Evolutionary conservation across 1,284 basidiomycete species (phyloP).

Genomic region (Pseudozyma hubeiensis): DNA sequence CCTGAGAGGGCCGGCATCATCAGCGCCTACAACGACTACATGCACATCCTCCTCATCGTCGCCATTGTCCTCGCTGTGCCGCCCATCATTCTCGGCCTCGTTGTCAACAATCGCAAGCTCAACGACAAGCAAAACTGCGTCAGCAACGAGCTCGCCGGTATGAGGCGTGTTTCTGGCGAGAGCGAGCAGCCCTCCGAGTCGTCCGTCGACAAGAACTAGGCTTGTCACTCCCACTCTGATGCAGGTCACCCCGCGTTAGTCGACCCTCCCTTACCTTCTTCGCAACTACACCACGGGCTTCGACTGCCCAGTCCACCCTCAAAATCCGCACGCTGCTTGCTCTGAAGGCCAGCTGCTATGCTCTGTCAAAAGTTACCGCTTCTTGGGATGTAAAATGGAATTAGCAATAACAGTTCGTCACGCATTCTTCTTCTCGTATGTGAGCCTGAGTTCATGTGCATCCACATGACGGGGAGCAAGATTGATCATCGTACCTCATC

Average conservation of each 20-base stretch:
- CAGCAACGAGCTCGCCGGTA: slow-evolving; percentile 62
- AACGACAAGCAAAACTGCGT: slow-evolving; percentile 65
- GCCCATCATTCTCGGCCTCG: slow-evolving; percentile 51
- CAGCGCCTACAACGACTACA: slow-evolving; percentile 60
- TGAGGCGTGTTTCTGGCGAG: slow-evolving; percentile 38
- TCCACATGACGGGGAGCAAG: too few relatives aligned
- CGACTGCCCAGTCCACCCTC: too few relatives aligned
- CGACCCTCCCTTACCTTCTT: not conserved
- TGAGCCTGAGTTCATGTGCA: too few relatives aligned
- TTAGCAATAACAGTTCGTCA: too few relatives aligned
- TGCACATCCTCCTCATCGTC: slow-evolving; percentile 58
- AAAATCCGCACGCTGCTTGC: too few relatives aligned
- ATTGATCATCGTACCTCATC: too few relatives aligned
- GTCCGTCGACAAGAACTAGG: slow-evolving; percentile 29
- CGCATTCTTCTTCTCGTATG: too few relatives aligned
- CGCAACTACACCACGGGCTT: not conserved
- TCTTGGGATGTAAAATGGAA: too few relatives aligned
- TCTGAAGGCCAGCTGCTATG: not conserved
- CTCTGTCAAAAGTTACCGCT: not conserved
- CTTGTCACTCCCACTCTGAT: not conserved
- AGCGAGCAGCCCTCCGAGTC: slow-evolving; percentile 16
- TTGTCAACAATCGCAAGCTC: slow-evolving; percentile 60
- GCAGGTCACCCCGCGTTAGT: not conserved
- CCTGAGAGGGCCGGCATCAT: slow-evolving; percentile 52
- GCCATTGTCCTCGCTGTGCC: slow-evolving; percentile 57